phyloP scores from a whole-genome alignment of 2,329 filamentous ascomycete genomes.

The Xylaria digitata region DNA sequence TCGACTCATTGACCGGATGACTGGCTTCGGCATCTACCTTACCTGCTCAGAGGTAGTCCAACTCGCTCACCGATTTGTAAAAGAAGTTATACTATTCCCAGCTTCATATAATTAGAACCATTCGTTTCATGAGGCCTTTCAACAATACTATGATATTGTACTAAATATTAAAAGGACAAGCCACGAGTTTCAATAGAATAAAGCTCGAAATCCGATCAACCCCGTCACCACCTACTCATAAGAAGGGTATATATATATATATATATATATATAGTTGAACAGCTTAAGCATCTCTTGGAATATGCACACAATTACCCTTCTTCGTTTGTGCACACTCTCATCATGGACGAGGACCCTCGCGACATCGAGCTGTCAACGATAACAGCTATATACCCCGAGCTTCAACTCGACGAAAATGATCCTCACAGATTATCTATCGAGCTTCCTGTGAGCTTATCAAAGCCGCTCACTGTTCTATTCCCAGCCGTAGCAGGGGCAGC shows the following conservation, averaged over 20 bases:
- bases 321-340: conserved; percentile 43
- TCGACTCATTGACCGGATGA: conserved; percentile 32
- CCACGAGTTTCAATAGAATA: conserved; percentile 4
- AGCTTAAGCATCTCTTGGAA: conserved; percentile 24
- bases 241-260: conserved; percentile 4
- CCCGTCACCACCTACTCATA: conserved; percentile 9
- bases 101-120: background rate
- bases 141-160: background rate
- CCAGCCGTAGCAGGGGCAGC: conserved; percentile 58
- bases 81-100: background rate
- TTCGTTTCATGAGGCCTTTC: background rate
- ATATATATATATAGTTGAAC: background rate
- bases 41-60: background rate
- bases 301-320: conserved; percentile 38
- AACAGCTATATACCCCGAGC: conserved; percentile 74
- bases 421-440: conserved; percentile 66
- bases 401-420: conserved; percentile 58
- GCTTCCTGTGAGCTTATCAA: conserved; percentile 66
- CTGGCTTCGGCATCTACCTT: conserved; percentile 16
- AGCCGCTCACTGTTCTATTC: conserved; percentile 68
- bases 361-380: conserved; percentile 70
- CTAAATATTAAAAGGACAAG: background rate
- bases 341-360: conserved; percentile 60
- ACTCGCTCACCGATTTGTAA: background rate
- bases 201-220: conserved; percentile 7